Percentiles rank a stretch among this genome's conserved stretches.
phyloP scores from a whole-genome alignment of 2,329 filamentous ascomycete genomes.

The Colletotrichum eremochloae region DNA sequence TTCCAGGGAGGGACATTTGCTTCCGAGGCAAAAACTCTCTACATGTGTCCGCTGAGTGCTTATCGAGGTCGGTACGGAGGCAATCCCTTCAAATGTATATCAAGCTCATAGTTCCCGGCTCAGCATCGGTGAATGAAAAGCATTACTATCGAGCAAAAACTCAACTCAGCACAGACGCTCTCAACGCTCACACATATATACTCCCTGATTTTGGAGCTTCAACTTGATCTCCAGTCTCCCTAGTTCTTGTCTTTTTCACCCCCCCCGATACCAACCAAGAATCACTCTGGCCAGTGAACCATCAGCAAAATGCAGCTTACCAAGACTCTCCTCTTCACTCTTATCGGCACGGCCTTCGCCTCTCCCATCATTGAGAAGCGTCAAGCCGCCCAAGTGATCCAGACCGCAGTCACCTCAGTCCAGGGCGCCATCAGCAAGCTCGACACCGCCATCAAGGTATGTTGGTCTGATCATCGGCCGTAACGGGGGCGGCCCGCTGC shows the following conservation, averaged over 20 bases:
- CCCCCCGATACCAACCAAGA: neutral
- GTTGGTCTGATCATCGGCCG: neutral
- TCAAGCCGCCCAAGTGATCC: slow-evolving; percentile 67
- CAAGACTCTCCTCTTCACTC: slow-evolving; percentile 37
- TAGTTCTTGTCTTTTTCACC: neutral
- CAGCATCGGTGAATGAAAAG: neutral
- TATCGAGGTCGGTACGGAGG: slow-evolving; percentile 12
- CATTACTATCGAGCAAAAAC: slow-evolving; percentile 15
- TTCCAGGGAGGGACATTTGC: slow-evolving; percentile 17
- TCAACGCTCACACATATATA: slow-evolving; percentile 14
- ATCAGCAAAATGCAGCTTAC: slow-evolving; percentile 35
- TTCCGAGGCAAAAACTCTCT: slow-evolving; percentile 36
- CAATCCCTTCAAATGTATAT: slow-evolving; percentile 29
- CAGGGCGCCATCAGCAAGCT: slow-evolving; percentile 71
- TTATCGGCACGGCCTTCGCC: slow-evolving; percentile 36
- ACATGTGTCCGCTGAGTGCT: slow-evolving; percentile 12
- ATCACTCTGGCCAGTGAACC: slow-evolving; percentile 41
- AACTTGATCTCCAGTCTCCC: no score
- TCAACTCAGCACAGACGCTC: slow-evolving; percentile 28
- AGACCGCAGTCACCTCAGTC: slow-evolving; percentile 69
- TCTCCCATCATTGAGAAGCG: slow-evolving; percentile 33
- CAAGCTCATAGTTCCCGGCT: slow-evolving; percentile 28
- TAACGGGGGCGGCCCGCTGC: neutral
- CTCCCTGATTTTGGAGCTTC: slow-evolving; percentile 32
- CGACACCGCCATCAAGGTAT: slow-evolving; percentile 46